Percentiles rank a stretch among this genome's conserved stretches.
These are phyloP conservation scores for Parafenestella ontariensis DNA, from an alignment of 2,329 filamentous ascomycete genomes.

Conservation along the genomic window DNA sequence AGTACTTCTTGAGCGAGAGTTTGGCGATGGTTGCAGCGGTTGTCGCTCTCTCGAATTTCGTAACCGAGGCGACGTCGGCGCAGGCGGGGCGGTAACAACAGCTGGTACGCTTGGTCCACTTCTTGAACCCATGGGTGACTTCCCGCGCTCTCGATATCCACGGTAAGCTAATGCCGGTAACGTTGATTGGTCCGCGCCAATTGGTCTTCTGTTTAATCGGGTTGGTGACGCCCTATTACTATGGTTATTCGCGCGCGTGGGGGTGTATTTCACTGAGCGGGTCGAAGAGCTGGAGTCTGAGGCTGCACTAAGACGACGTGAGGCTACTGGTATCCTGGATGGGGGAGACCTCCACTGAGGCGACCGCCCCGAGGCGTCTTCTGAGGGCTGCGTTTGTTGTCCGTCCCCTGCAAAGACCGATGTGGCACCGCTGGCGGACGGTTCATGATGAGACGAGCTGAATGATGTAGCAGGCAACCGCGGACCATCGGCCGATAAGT, in stretches of 20 bases:
- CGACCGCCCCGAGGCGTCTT: constrained; percentile 15
- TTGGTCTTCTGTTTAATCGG: constrained; percentile 23
- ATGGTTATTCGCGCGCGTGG: constrained; percentile 25
- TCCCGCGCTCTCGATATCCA: constrained; percentile 41
- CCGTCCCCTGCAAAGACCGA: constrained; percentile 18
- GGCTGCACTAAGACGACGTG: constrained; percentile 40
- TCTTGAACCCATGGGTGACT: constrained; percentile 31
- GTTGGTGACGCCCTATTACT: constrained; percentile 40
- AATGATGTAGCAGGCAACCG: constrained; percentile 23
- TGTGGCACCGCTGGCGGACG: constrained; percentile 27
- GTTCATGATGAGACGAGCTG: constrained; percentile 24
- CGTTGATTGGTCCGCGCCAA: constrained; percentile 24
- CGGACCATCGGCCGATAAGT: constrained; percentile 12
- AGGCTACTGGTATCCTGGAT: constrained; percentile 43
- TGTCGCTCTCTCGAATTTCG: constrained; percentile 46
- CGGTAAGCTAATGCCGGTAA: constrained; percentile 42
- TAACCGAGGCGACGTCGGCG: constrained; percentile 42
- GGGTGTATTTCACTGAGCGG: constrained; percentile 41
- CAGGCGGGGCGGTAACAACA: constrained; percentile 38
- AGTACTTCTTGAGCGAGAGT: constrained; percentile 23
- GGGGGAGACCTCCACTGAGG: constrained; percentile 35
- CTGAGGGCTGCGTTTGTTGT: constrained; percentile 18
- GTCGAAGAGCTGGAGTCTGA: constrained; percentile 47
- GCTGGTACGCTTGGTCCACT: constrained; percentile 37
- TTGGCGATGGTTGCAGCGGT: constrained; percentile 34